These are phyloP conservation scores for Lactifluus hygrophoroides DNA, from an alignment of 768 basidiomycete species.

Conservation along the genomic window DNA sequence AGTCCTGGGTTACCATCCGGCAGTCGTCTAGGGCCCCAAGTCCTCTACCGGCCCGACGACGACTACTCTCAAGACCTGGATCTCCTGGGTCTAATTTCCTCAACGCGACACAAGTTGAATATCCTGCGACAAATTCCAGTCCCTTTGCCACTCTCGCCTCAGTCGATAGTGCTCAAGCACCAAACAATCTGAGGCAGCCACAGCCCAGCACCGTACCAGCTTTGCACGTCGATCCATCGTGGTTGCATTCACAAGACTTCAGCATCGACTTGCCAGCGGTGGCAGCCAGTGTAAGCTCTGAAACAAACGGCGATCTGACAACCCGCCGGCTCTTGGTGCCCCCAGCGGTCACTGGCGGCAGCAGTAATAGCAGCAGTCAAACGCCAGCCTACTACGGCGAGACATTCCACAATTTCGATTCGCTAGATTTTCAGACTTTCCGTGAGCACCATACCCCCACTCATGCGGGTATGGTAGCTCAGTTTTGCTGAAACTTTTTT, in stretches of 20 bases:
- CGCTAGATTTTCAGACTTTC: conserved; percentile 29
- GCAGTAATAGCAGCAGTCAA: neutral
- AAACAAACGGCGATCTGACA: neutral
- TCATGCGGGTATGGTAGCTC: conserved; percentile 4
- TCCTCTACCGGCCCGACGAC: neutral
- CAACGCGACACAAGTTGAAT: neutral
- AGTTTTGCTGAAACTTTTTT: conserved; percentile 15
- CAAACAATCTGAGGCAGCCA: neutral
- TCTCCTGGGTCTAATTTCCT: neutral
- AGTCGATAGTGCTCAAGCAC: neutral
- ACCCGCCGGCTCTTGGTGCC: neutral
- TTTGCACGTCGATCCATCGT: conserved; percentile 12
- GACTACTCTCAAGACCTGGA: neutral
- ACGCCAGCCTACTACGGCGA: neutral
- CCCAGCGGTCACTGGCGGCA: neutral
- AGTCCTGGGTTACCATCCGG: conserved; percentile 7
- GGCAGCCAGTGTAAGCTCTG: neutral
- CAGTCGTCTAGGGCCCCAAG: neutral
- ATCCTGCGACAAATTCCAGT: neutral
- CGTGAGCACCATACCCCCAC: conserved; percentile 23
- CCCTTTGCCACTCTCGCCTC: neutral
- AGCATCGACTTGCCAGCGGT: neutral
- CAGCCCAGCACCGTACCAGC: neutral
- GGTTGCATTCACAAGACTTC: conserved; percentile 3
- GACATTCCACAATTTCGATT: conserved; percentile 23